Evolutionary conservation across 495 filamentous ascomycete genomes (phyloP).

Genomic region (Penicillium mononematosum): DNA sequence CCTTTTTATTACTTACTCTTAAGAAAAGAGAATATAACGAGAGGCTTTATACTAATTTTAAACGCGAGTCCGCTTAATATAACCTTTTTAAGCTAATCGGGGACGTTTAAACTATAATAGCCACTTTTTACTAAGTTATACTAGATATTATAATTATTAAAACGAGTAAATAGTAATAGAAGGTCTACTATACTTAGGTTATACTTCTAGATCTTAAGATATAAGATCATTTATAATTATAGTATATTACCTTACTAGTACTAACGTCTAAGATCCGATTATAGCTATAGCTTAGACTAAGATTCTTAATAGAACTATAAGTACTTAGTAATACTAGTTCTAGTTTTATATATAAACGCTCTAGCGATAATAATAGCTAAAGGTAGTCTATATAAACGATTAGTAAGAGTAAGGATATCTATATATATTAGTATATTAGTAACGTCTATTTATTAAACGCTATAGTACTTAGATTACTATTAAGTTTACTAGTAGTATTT

Average conservation of each 20-base stretch:
- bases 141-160: slow-evolving; percentile 53
- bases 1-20: slow-evolving; percentile 27
- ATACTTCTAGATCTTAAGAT: slow-evolving; percentile 36
- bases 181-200: slow-evolving; percentile 36
- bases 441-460: background rate
- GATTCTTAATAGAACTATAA: slow-evolving; percentile 40
- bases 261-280: slow-evolving; percentile 30
- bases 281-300: slow-evolving; percentile 38
- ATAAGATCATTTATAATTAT: slow-evolving; percentile 49
- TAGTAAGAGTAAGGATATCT: slow-evolving; percentile 26
- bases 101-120: slow-evolving; percentile 14
- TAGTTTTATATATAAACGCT: slow-evolving; percentile 39
- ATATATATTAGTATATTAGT: slow-evolving; percentile 20
- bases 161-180: slow-evolving; percentile 46
- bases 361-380: slow-evolving; percentile 45
- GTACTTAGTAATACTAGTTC: slow-evolving; percentile 35
- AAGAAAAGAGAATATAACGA: slow-evolving; percentile 35
- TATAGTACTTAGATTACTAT: background rate
- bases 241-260: slow-evolving; percentile 40
- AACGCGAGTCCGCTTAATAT: slow-evolving; percentile 33
- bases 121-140: slow-evolving; percentile 38
- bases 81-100: slow-evolving; percentile 29
- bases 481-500: too few species aligned
- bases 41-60: slow-evolving; percentile 24
- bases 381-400: slow-evolving; percentile 40